Base-by-base conservation (phyloP, 371 early-diverging fungal species). In the Haplosporangium sp. region DNA sequence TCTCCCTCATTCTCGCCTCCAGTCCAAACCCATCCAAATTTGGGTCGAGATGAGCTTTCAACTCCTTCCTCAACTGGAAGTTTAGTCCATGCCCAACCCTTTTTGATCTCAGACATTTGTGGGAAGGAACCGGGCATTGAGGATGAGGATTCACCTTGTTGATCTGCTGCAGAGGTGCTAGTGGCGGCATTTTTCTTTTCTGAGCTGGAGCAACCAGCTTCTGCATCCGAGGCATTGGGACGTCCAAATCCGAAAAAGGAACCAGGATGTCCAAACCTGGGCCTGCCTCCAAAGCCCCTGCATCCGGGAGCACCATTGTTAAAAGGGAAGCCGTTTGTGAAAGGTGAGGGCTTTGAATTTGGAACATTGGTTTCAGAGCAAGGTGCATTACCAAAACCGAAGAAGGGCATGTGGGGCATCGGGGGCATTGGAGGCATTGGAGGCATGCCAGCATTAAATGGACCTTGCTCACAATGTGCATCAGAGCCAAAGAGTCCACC, bases 11-110 rank as follows among this genome's bases (percentile, higher is more conserved):
- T 20, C 37, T 63, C 63, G 2, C 37, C 63, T 17, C 77, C 69
- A 11, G 39, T 72, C 77, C 77, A 77, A 53, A 77, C 73, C 77
- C 77, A 77, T 37, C 77, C 77, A 56, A 65, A 77, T 47, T 66
- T 72, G 61, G 69, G 69, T 27, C 66, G 72, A 27, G 68, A 52
- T 17, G 74, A 60, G 1, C n/a, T 17, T 8, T 56, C 63, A 44
- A 8, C 58, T 3, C 39, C 69, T 9, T 56, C 27, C 13, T 45
- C 65, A 6, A 61, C 58, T 5, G 69, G 56, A 19, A 77, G 73
- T 19, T 42, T 27, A 5, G 66, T 72, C 77, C 77, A 77, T 13
- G 59, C 65, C 77, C 77, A 77, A 2, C 77, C 77, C 15, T 56
- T 52, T 13, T 48, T 47, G 11, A 65, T 40, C 50, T 72, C 77